Base-by-base conservation (phyloP, 257 asterid species). In the Sherardia arvensis region DNA sequence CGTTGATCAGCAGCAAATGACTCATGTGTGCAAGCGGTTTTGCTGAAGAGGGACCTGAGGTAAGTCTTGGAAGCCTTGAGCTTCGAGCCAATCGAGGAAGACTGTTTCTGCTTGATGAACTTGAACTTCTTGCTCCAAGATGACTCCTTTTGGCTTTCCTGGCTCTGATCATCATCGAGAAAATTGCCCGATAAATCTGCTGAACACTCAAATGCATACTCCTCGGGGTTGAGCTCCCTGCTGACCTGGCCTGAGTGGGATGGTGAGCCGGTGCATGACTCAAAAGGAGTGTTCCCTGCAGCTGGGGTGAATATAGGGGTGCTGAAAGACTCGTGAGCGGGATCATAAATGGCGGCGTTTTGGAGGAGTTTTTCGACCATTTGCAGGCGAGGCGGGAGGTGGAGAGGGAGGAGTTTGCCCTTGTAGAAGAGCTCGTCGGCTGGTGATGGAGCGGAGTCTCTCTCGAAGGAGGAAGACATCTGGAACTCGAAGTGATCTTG, bases 361-460 rank as follows among this genome's bases (percentile, higher is more conserved):
- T 78, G 77, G 4, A 85, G 81, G n/a, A 85, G 83, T 62, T 83
- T 87, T 61, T 85, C 88, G 22, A 85, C 86, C 91, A 90, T 84
- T 69, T 89, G 82, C 68, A 85, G 75, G 32, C 97, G 84, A 11
- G 95, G 92, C 1, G 91, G 97, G 75, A 85, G 91, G 69, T 85
- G 97, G 67, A 90, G 97, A 20, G 97, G 97, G 54, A 90, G 97
- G 74, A 90, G 96, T 45, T 85, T 85, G 0, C 97, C 97, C 79
- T 84, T 90, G 83, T 82, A 84, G 84, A 90, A 90, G 71, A 90
- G 89, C 58, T 90, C 91, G 64, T 90, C 97, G 0, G 97, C 97
- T 0, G 95, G 88, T 4, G 95, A 82, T 12, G 90, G 82, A 2
- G 90, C 74, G 64, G 87, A 69, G 65, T 74, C 90, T 36, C 70